Evolutionary conservation across 495 filamentous ascomycete species (phyloP).

Genomic region (Annulohypoxylon stygium): DNA sequence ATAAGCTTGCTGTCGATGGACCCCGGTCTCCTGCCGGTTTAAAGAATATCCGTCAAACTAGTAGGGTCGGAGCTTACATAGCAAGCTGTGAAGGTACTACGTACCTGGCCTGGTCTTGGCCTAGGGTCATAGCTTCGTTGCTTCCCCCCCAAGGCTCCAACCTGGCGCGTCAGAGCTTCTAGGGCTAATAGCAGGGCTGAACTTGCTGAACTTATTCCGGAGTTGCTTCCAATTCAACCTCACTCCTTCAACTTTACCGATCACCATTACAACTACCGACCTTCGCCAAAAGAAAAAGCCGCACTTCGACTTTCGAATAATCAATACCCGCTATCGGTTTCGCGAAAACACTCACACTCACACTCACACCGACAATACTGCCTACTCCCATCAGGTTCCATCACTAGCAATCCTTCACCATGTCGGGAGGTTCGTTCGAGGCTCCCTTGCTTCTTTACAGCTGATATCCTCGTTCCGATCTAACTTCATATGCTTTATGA

Average conservation of each 20-base stretch:
- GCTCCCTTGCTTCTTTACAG: conserved; percentile 34
- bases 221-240: conserved; percentile 31
- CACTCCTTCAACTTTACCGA: conserved; percentile 19
- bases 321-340: conserved; percentile 5
- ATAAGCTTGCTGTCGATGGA: background rate
- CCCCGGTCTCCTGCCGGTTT: conserved; percentile 10
- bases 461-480: conserved; percentile 35
- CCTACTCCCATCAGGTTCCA: conserved; percentile 11
- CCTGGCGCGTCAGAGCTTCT: conserved; percentile 49
- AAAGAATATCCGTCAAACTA: conserved; percentile 34
- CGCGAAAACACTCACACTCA: background rate
- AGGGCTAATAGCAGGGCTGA: conserved; percentile 42
- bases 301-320: conserved; percentile 13
- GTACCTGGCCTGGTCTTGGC: background rate
- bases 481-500: conserved; percentile 38
- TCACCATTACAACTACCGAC: background rate
- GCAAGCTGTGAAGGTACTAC: background rate
- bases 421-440: conserved; percentile 57
- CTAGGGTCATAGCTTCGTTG: conserved; percentile 23
- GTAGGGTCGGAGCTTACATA: conserved; percentile 20
- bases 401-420: conserved; percentile 52
- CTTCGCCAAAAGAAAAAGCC: conserved; percentile 6
- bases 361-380: conserved; percentile 17
- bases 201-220: conserved; percentile 10
- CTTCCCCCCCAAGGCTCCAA: conserved; percentile 37